Conservation (phyloP, 495 filamentous ascomycete species). For the Neurospora africana region DNA sequence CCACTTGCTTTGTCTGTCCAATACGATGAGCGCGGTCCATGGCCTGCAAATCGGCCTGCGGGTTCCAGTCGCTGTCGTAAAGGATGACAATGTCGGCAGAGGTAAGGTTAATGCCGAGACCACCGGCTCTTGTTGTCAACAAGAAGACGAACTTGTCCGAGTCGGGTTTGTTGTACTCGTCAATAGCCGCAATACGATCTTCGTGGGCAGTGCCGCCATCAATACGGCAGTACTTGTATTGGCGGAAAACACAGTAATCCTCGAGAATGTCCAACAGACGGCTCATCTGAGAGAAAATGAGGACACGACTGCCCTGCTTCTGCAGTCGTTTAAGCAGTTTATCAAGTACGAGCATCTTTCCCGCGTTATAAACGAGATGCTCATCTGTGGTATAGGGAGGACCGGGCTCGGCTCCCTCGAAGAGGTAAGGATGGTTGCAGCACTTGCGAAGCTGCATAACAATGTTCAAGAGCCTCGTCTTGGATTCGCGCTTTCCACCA, state of each 20-base stretch:
- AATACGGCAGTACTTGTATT: constrained; percentile 94
- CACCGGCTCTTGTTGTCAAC: constrained; percentile 92
- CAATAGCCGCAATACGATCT: constrained; percentile 93
- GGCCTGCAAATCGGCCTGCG: constrained; percentile 93
- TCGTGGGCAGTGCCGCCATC: constrained; percentile 96
- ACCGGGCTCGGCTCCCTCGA: constrained; percentile 94
- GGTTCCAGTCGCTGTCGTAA: constrained; percentile 99
- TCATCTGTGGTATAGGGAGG: constrained; percentile 98
- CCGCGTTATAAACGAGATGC: constrained; percentile 85
- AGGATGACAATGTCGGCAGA: constrained; percentile 92
- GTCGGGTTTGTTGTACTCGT: constrained; percentile 91
- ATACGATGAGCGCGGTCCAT: constrained; percentile 99
- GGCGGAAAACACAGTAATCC: constrained; percentile 93
- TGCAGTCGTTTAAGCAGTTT: constrained; percentile 79
- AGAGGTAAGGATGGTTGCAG: constrained; percentile 97
- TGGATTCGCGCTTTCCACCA: constrained; percentile 93
- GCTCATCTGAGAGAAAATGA: constrained; percentile 99
- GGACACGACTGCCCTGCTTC: constrained; percentile 74
- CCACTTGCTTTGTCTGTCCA: constrained; percentile 95
- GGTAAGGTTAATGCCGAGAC: constrained; percentile 96
- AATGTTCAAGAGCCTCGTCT: constrained; percentile 97
- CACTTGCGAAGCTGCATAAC: constrained; percentile 99
- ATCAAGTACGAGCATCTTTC: constrained; percentile 97
- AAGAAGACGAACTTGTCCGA: constrained; percentile 98
- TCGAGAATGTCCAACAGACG: constrained; percentile 94